phyloP scores from a whole-genome alignment of 305 asterid genomes.

The Andrographis paniculata region DNA sequence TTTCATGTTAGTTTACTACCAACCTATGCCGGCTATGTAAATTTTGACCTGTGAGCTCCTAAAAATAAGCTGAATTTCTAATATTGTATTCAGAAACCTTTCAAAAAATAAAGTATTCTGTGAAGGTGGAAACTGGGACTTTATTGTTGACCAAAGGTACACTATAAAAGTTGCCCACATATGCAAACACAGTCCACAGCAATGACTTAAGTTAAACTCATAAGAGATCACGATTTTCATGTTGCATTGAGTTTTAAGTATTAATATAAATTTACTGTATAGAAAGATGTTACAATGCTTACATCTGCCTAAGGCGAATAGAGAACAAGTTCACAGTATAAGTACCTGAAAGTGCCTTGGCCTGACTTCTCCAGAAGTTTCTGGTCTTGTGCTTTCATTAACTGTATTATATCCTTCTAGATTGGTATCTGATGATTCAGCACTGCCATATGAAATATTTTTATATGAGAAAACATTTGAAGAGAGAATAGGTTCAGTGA shows the following conservation, averaged over 20 bases:
- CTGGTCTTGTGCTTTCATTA: conserved; percentile 29
- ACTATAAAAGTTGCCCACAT: too few species aligned
- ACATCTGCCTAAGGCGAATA: neutral
- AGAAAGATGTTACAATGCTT: neutral
- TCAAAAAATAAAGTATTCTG: too few species aligned
- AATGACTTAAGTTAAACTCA: conserved; percentile 8
- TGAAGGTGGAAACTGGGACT: too few species aligned
- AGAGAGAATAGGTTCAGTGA: conserved; percentile 52
- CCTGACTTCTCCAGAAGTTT: conserved; percentile 37
- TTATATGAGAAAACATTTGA: conserved; percentile 86
- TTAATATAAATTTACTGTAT: neutral
- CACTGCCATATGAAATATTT: conserved; percentile 47
- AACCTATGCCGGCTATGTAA: neutral
- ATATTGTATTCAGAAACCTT: conserved; percentile 1
- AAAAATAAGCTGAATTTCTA: neutral
- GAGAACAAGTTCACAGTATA: conserved; percentile 16
- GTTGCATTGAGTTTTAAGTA: neutral
- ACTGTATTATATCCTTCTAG: conserved; percentile 30
- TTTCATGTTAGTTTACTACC: neutral
- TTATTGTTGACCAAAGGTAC: too few species aligned
- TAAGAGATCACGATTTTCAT: conserved; percentile 5
- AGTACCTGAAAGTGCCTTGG: conserved; percentile 57
- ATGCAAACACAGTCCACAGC: neutral
- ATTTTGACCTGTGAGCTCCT: conserved; percentile 4
- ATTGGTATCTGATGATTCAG: conserved; percentile 30